Evolutionary conservation across 2,329 filamentous ascomycete genomes (phyloP).

Genomic region (Apiospora phragmitis): DNA sequence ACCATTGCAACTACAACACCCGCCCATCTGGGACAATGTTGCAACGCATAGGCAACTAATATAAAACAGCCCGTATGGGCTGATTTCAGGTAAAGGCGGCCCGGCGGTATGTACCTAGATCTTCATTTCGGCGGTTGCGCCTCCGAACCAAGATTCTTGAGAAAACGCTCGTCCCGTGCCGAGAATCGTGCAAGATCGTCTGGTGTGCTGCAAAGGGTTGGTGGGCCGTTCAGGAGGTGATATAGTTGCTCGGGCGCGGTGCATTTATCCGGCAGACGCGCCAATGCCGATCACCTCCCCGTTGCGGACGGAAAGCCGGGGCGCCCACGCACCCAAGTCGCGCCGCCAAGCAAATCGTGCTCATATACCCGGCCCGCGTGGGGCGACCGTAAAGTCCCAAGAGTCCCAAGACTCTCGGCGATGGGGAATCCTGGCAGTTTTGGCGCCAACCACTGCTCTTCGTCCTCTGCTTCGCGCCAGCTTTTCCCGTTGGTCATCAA

Average conservation of each 20-base stretch:
- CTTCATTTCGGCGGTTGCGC: background rate
- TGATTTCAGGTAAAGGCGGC: background rate
- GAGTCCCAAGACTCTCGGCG: background rate
- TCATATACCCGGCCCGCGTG: background rate
- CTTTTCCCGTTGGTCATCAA: background rate
- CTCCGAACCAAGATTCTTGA: constrained; percentile 8
- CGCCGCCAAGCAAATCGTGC: background rate
- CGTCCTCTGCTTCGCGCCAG: background rate
- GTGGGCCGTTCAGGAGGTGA: background rate
- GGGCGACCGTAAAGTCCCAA: constrained; percentile 9
- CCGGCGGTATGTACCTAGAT: background rate
- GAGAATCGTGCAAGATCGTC: background rate
- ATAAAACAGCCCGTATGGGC: too few relatives aligned
- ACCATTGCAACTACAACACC: background rate
- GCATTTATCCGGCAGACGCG: background rate
- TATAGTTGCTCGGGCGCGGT: background rate
- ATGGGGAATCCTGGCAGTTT: background rate
- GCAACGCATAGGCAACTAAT: background rate
- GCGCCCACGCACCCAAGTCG: background rate
- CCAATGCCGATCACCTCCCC: background rate
- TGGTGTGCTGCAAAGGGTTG: background rate
- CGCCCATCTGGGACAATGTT: background rate
- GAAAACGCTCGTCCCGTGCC: background rate
- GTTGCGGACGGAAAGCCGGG: background rate
- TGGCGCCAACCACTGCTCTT: background rate